A percentile compares a stretch with the other conserved stretches of the same genome.
Evolutionary conservation across 2,329 filamentous ascomycete genomes (phyloP).

Genomic region (Fusarium clavum): DNA sequence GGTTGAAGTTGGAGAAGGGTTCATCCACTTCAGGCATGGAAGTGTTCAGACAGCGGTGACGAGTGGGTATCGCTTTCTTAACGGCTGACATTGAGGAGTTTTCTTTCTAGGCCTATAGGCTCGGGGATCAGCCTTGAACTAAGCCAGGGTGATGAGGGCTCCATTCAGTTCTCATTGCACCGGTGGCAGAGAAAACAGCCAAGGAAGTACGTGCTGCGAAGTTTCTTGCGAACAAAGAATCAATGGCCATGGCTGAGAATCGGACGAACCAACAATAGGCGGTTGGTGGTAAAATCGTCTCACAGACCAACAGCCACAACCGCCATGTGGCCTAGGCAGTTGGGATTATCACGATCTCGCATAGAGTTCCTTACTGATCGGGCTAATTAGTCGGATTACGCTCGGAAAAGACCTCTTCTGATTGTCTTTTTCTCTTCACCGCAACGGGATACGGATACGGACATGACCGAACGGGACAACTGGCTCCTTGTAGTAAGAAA

Average conservation of each 20-base stretch:
- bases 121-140: slow-evolving; percentile 9
- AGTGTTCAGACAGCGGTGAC: slow-evolving; percentile 11
- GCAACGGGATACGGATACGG: slow-evolving; percentile 8
- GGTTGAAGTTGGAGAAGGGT: neutral
- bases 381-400: slow-evolving; percentile 8
- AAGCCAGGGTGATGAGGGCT: slow-evolving; percentile 11
- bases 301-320: slow-evolving; percentile 17
- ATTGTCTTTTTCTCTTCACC: neutral
- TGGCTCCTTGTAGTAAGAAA: slow-evolving; percentile 17
- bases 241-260: slow-evolving; percentile 9
- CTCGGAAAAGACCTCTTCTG: neutral
- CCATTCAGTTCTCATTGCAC: neutral
- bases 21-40: slow-evolving; percentile 5
- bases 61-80: slow-evolving; percentile 18
- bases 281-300: slow-evolving; percentile 8
- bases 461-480: slow-evolving; percentile 22
- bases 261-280: slow-evolving; percentile 30
- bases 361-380: slow-evolving; percentile 5
- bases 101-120: slow-evolving; percentile 8
- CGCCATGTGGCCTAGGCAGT: slow-evolving; percentile 6
- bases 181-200: neutral
- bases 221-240: slow-evolving; percentile 12
- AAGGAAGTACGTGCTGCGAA: neutral
- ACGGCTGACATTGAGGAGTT: slow-evolving; percentile 31
- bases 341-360: slow-evolving; percentile 18